These are phyloP conservation scores for Hamamelis virginiana DNA, from an alignment of 164 flowering plant species.

Conservation along the genomic window DNA sequence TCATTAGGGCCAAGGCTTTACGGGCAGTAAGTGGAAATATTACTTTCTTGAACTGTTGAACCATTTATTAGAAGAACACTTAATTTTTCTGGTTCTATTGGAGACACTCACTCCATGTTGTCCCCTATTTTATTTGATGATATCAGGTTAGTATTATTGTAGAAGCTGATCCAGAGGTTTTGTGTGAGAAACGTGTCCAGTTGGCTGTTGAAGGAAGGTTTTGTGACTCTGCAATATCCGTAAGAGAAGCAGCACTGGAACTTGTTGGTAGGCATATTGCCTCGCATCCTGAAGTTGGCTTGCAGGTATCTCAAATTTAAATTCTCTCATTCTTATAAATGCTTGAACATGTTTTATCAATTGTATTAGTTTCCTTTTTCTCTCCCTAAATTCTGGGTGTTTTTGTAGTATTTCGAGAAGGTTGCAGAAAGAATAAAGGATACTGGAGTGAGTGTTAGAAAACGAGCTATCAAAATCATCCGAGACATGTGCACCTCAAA, in stretches of 20 bases:
- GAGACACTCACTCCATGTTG: not conserved
- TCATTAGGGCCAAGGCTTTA: conserved; percentile 88
- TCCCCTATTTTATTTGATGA: conserved; percentile 3
- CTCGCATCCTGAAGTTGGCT: conserved; percentile 98
- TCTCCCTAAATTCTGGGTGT: not conserved
- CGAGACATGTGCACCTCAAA: conserved; percentile 93
- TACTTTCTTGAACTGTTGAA: conserved; percentile 4
- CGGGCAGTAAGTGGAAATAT: conserved; percentile 63
- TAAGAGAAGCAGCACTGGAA: conserved; percentile 95
- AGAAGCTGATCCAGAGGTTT: conserved; percentile 96
- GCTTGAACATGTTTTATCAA: not conserved
- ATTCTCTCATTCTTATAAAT: conserved; percentile 5
- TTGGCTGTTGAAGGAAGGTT: conserved; percentile 96
- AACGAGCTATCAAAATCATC: conserved; percentile 92
- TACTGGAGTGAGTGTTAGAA: conserved; percentile 98
- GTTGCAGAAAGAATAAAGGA: conserved; percentile 94
- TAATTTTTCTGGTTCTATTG: not conserved
- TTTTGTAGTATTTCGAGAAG: conserved; percentile 89
- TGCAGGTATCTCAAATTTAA: conserved; percentile 50
- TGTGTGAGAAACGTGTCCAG: conserved; percentile 86
- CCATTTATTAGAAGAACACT: not conserved
- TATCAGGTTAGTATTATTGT: conserved; percentile 90
- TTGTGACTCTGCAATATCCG: conserved; percentile 95
- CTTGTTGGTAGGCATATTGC: conserved; percentile 99
- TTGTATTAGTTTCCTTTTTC: not conserved